Evolutionary conservation across 169 alveolate genomes (phyloP), one percentile per base, ranked within the genome.

Genomic region (Plasmodium billcollinsi): DNA sequence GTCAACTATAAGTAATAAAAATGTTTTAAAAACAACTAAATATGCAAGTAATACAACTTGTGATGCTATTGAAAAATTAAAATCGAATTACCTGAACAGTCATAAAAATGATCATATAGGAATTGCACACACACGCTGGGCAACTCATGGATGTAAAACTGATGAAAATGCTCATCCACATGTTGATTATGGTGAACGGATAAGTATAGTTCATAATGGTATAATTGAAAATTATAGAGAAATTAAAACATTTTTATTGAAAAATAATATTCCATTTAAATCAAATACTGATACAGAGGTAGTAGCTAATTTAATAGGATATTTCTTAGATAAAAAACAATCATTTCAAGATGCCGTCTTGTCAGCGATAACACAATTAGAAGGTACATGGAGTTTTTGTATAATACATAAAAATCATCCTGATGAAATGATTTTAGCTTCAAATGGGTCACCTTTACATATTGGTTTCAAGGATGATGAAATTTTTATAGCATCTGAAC

Each of bases 111-210:
- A 95, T 83, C 90, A 70, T 73, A 94, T 97, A 5, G 99, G 99
- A 14, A 98, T 98, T 49, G 99, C 99, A 8, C 99, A 98, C 92
- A 98, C 99, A 39, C 92, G 99, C 52, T 98, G 99, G 99, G 99
- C 99, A 0, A 98, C 99, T 0, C 98, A 98, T 94, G 99, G 99
- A 18, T 97, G 97, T 4, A 97, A 97, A 73, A 97, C 99, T 2
- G 99, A 98, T 76, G 93, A 90, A 39, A 98, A 98, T 91, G 99
- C 99, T 29, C 99, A 98, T 93, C 99, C 99, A 18, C 99, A 98
- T 93, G 92, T 89, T 63, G 99, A 98, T 90, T 91, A 94, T 58
- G 91, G 93, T 61, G 95, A 95, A 45, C 95, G 98, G 73, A 88
- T 98, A 2, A 96, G 98, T 26, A 91, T 98, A 12, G 99, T 97